A percentile compares a stretch with the other conserved stretches of the same genome.
Conservation (phyloP, 768 basidiomycete genomes). For the Chlorophyllum brunneum region DNA sequence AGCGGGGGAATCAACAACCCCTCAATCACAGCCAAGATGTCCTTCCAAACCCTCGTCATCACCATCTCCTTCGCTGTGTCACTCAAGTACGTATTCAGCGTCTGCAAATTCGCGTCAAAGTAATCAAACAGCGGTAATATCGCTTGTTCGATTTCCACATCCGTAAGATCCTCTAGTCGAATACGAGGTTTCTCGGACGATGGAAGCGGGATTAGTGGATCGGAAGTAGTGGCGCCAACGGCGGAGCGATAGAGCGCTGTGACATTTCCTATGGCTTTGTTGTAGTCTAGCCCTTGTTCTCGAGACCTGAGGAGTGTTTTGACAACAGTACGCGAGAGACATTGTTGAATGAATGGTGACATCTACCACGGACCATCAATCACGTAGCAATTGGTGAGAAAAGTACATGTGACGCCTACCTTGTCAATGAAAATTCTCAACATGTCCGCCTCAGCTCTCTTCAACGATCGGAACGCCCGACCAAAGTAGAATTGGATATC, state of each 20-base stretch:
- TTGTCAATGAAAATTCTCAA: constrained; percentile 95
- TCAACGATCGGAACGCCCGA: constrained; percentile 88
- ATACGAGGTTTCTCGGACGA: constrained; percentile 71
- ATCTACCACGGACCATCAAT: constrained; percentile 65
- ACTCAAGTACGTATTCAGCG: constrained; percentile 84
- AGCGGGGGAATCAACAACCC: constrained; percentile 87
- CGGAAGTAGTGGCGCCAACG: constrained; percentile 57
- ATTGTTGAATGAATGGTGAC: constrained; percentile 88
- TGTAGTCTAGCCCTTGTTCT: constrained; percentile 68
- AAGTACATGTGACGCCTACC: constrained; percentile 38
- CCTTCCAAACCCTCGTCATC: constrained; percentile 95
- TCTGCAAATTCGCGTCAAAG: constrained; percentile 89
- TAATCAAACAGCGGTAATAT: constrained; percentile 93
- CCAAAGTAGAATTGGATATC: constrained; percentile 98
- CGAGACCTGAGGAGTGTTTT: constrained; percentile 72
- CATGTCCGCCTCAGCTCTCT: constrained; percentile 94
- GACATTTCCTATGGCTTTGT: constrained; percentile 82
- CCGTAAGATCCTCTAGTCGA: constrained; percentile 78
- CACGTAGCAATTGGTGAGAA: neutral
- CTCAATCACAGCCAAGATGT: constrained; percentile 83
- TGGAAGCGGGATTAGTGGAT: constrained; percentile 77
- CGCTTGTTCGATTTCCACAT: constrained; percentile 91
- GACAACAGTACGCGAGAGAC: constrained; percentile 71
- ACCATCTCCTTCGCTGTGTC: constrained; percentile 86
- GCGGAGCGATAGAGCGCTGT: constrained; percentile 82